Conservation (phyloP, 2,329 filamentous ascomycete genomes). For the Clonostachys rhizophaga region DNA sequence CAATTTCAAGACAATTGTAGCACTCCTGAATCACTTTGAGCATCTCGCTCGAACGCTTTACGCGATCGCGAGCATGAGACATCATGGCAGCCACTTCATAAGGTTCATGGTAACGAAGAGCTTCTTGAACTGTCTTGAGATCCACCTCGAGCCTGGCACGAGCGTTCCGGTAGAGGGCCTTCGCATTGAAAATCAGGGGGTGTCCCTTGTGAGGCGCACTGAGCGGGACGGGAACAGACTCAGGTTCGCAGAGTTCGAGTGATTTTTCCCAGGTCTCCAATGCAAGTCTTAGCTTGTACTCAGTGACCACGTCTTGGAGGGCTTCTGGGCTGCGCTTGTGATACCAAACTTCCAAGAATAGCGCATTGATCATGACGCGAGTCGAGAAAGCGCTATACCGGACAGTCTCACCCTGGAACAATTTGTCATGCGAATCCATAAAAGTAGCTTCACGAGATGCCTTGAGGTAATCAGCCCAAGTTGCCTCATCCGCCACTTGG, state of each 20-base stretch:
- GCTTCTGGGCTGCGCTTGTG: slow-evolving; percentile 98
- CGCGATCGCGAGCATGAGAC: slow-evolving; percentile 88
- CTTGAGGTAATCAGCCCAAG: slow-evolving; percentile 78
- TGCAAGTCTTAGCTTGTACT: slow-evolving; percentile 94
- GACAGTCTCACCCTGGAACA: slow-evolving; percentile 88
- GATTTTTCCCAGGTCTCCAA: slow-evolving; percentile 99
- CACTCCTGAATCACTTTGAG: slow-evolving; percentile 97
- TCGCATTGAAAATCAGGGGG: slow-evolving; percentile 95
- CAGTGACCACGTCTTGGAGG: slow-evolving; percentile 92
- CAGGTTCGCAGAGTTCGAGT: slow-evolving; percentile 86
- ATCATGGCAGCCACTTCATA: slow-evolving; percentile 97
- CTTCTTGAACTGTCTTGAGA: slow-evolving; percentile 92
- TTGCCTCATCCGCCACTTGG: slow-evolving; percentile 68
- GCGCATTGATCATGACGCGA: slow-evolving; percentile 96
- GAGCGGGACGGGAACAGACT: slow-evolving; percentile 81
- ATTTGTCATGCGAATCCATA: slow-evolving; percentile 87
- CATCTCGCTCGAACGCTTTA: slow-evolving; percentile 95
- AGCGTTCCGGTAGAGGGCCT: slow-evolving; percentile 94
- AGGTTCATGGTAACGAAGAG: slow-evolving; percentile 91
- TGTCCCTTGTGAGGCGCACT: slow-evolving; percentile 95
- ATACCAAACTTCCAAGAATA: slow-evolving; percentile 98
- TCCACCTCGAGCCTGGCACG: slow-evolving; percentile 90
- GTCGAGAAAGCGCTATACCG: slow-evolving; percentile 96
- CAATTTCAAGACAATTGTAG: slow-evolving; percentile 96
- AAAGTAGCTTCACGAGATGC: slow-evolving; percentile 76